Percentiles rank a stretch among this genome's conserved stretches.
These are phyloP conservation scores for Moringa oleifera DNA, from an alignment of 345 rosid genomes.

Conservation along the genomic window DNA sequence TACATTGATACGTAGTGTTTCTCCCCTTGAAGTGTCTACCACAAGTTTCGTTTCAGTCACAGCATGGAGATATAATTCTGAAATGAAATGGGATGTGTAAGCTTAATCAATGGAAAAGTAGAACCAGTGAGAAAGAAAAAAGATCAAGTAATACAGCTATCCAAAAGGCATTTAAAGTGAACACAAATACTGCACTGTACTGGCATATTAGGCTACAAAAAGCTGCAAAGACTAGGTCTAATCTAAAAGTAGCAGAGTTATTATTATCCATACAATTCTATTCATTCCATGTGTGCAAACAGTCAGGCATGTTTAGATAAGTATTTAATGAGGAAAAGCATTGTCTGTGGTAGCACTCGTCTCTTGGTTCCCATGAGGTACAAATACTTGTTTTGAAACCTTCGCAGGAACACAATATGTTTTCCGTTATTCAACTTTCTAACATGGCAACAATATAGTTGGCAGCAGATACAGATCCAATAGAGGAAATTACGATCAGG, in stretches of 20 bases:
- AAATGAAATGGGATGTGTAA: conserved; percentile 17
- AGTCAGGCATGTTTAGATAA: no score
- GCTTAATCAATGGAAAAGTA: background rate
- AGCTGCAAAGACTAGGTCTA: background rate
- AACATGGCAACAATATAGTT: background rate
- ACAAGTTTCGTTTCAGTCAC: conserved; percentile 87
- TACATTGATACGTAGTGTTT: conserved; percentile 84
- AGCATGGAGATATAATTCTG: conserved; percentile 78
- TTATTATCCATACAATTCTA: no score
- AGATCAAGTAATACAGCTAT: background rate
- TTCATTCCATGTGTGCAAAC: no score
- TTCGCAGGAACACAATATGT: background rate
- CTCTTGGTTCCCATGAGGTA: background rate
- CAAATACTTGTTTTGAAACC: background rate
- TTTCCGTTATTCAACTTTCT: background rate
- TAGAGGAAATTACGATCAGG: background rate
- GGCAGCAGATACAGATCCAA: background rate
- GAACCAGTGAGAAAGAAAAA: background rate
- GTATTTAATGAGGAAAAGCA: no score
- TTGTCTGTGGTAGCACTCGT: background rate
- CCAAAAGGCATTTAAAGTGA: background rate
- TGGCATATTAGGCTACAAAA: background rate
- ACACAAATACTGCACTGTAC: background rate
- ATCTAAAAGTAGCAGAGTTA: background rate
- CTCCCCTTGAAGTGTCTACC: conserved; percentile 97